Percentiles rank a stretch among this genome's conserved stretches.
phyloP scores from a whole-genome alignment of 164 flowering plant genomes.

The Kalanchoe fedtschenkoi region DNA sequence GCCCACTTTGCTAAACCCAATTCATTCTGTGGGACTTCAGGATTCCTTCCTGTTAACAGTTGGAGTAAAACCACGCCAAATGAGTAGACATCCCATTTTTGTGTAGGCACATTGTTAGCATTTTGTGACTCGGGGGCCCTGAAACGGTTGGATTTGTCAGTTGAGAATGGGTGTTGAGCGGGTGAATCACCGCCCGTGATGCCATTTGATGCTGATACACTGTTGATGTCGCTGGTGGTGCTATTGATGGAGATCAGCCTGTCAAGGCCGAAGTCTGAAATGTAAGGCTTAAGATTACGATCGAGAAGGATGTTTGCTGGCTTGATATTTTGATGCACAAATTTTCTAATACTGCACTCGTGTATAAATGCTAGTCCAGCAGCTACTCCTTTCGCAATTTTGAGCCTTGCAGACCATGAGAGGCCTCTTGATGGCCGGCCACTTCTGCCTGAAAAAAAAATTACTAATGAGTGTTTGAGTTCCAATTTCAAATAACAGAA shows the following conservation, averaged over 20 bases:
- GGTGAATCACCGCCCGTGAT: constrained; percentile 66
- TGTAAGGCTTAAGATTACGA: constrained; percentile 44
- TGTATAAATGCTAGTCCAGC: constrained; percentile 82
- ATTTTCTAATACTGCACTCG: constrained; percentile 81
- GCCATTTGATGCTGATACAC: constrained; percentile 55
- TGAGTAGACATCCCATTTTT: constrained; percentile 89
- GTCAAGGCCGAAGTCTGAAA: constrained; percentile 85
- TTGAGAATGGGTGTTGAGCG: constrained; percentile 29
- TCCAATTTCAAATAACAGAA: not conserved
- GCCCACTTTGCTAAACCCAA: constrained; percentile 82
- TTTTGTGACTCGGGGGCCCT: constrained; percentile 73
- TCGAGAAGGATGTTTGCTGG: constrained; percentile 94
- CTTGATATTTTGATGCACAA: constrained; percentile 81
- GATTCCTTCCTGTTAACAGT: constrained; percentile 70
- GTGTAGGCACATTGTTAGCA: constrained; percentile 42
- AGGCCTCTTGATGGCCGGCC: constrained; percentile 47
- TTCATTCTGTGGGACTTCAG: constrained; percentile 53
- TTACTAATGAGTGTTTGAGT: not conserved
- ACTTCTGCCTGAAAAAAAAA: constrained; percentile 39
- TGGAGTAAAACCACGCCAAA: constrained; percentile 82
- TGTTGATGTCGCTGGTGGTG: constrained; percentile 5
- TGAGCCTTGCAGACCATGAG: constrained; percentile 67
- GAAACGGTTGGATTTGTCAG: constrained; percentile 42
- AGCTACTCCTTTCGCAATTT: constrained; percentile 68
- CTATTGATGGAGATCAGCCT: constrained; percentile 59